Percentiles rank a stretch among this genome's conserved stretches.
phyloP scores from a whole-genome alignment of 2,329 filamentous ascomycete species.

The Eutypella sp. region DNA sequence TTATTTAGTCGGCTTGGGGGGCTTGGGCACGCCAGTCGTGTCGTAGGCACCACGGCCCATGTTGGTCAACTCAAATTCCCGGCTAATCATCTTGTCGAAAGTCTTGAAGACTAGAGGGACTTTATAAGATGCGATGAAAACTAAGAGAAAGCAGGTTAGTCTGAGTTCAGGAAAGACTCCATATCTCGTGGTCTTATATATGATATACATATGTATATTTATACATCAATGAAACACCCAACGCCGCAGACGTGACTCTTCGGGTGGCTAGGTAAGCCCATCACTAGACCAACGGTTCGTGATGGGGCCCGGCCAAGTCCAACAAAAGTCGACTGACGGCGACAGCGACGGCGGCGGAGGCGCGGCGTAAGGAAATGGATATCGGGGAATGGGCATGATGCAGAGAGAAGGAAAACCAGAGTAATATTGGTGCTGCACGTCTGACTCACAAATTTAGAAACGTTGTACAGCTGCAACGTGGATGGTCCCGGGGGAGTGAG shows the following conservation, averaged over 20 bases:
- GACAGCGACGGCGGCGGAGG: conserved; percentile 2
- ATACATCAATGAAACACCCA: too few relatives aligned
- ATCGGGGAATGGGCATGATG: conserved; percentile 10
- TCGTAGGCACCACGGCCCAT: conserved; percentile 32
- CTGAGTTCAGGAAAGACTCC: too few relatives aligned
- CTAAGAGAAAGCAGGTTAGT: conserved; percentile 13
- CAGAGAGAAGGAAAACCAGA: conserved; percentile 14
- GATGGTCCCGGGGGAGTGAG: conserved; percentile 16
- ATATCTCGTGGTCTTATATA: conserved; percentile 6
- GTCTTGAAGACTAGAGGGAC: conserved; percentile 1
- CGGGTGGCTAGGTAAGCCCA: conserved; percentile 5
- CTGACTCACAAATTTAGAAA: conserved; percentile 29
- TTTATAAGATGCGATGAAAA: conserved; percentile 1
- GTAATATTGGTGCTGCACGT: conserved; percentile 18
- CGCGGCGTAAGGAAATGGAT: too few relatives aligned
- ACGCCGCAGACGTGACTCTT: not conserved
- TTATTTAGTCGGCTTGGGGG: conserved; percentile 29
- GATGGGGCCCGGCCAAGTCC: conserved; percentile 11
- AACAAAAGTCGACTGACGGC: conserved; percentile 5
- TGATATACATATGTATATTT: too few relatives aligned
- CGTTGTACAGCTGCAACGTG: conserved; percentile 24
- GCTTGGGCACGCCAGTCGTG: conserved; percentile 31
- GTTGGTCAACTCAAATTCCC: conserved; percentile 26
- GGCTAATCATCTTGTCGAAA: conserved; percentile 22
- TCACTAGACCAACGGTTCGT: conserved; percentile 7